Percentiles rank a stretch among this genome's conserved stretches.
These are phyloP conservation scores for Acacia crassicarpa DNA, from an alignment of 306 rosid species.

Conservation along the genomic window DNA sequence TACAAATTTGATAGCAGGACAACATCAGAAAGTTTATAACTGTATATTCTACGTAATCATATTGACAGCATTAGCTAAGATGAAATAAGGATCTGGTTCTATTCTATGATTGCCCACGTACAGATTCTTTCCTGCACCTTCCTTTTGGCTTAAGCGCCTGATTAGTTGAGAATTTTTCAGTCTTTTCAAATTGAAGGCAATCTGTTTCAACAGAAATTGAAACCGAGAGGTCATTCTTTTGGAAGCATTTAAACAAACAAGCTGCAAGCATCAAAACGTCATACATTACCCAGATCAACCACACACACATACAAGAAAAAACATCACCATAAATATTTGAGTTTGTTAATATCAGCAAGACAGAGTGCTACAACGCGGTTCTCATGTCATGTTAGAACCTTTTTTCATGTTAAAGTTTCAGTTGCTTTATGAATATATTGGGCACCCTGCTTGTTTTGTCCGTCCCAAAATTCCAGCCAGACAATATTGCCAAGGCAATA, in stretches of 20 bases:
- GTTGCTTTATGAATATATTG: neutral
- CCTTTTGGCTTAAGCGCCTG: neutral
- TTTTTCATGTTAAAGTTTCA: too few relatives aligned
- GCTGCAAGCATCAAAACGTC: constrained; percentile 28
- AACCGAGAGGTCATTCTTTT: constrained; percentile 3
- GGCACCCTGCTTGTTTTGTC: neutral
- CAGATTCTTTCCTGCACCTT: constrained; percentile 23
- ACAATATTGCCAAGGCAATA: constrained; percentile 26
- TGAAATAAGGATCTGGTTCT: constrained; percentile 49
- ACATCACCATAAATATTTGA: constrained; percentile 13
- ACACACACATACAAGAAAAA: neutral
- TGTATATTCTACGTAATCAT: neutral
- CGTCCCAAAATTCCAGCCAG: constrained; percentile 28
- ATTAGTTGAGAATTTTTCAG: constrained; percentile 17
- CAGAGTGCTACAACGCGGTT: neutral
- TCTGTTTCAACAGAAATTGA: constrained; percentile 28
- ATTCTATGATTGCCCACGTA: constrained; percentile 40
- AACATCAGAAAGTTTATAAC: constrained; percentile 32
- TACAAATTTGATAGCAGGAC: constrained; percentile 31
- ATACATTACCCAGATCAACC: neutral
- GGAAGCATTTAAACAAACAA: constrained; percentile 11
- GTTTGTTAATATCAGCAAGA: neutral
- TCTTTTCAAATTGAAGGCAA: constrained; percentile 31
- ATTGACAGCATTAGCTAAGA: constrained; percentile 21
- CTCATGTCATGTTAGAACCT: neutral